Evolutionary conservation across 1,284 basidiomycete genomes (phyloP).

Genomic region (Ganoderma resinaceum): DNA sequence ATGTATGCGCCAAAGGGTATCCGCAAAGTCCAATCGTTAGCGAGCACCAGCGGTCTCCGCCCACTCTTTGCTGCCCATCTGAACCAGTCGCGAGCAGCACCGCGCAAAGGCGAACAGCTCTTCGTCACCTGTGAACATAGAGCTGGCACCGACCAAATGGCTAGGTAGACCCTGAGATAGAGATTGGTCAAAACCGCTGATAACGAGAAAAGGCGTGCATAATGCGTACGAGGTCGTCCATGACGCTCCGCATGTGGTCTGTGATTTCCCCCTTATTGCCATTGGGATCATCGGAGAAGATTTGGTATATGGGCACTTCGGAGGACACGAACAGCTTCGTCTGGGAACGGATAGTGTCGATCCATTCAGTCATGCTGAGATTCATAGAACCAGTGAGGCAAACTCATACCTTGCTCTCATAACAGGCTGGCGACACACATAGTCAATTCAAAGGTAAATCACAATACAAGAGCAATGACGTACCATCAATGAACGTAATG

Average conservation of each 20-base stretch:
- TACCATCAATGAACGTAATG: constrained; percentile 96
- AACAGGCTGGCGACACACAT: constrained; percentile 66
- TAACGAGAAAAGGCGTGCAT: constrained; percentile 5
- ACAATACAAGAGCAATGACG: constrained; percentile 34
- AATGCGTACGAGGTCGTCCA: constrained; percentile 85
- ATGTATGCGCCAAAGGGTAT: background rate
- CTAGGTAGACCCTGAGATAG: constrained; percentile 72
- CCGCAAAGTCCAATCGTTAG: constrained; percentile 18
- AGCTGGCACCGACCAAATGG: constrained; percentile 78
- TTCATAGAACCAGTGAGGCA: background rate
- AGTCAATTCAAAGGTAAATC: constrained; percentile 11
- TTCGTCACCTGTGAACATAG: constrained; percentile 93
- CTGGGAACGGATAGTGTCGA: constrained; percentile 43
- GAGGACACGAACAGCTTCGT: constrained; percentile 92
- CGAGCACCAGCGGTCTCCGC: constrained; percentile 63
- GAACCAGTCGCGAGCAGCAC: constrained; percentile 88
- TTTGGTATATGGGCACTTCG: constrained; percentile 86
- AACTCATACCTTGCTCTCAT: constrained; percentile 81
- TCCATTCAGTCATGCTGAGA: background rate
- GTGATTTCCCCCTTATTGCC: constrained; percentile 55
- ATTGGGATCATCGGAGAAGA: constrained; percentile 80
- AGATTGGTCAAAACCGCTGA: background rate
- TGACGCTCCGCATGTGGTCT: constrained; percentile 86
- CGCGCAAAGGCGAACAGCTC: constrained; percentile 95
- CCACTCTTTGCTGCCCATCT: constrained; percentile 93